Evolutionary conservation across 805 yeast species (phyloP), one percentile per base, ranked within the genome.

Genomic region (Metschnikowia santaceciliae): DNA sequence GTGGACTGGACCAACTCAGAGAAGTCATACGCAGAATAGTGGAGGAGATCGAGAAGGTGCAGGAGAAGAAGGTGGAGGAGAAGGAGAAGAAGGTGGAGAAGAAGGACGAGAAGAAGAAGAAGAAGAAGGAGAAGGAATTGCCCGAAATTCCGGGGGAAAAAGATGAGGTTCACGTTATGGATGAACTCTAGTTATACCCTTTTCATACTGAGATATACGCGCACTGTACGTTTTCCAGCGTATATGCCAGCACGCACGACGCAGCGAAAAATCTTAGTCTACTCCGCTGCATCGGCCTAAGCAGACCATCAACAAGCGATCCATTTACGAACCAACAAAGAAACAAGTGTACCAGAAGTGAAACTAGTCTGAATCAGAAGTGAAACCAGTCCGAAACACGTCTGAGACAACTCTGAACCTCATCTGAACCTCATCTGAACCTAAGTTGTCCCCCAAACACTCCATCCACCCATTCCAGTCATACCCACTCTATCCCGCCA

Each of bases 241-340:
- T 42, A 42, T n/a, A 2, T 2, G 1, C 1, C 13, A 20, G 38
- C 38, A 42, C n/a, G 38, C 15, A 4, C 14, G 10, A n/a, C 46
- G 46, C 46, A 20, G 20, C 38, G 22, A 42, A 42, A 42, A 42
- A 42, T n/a, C 46, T 42, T 15, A 20, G 23, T 20, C 38, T 20
- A 8, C 17, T 22, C n/a, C 46, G n/a, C 20, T 20, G 20, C 46
- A 33, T 26, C 43, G 43, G 34, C 10, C 15, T 15, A 8, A 13
- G 15, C 32, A n/a, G 7, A n/a, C 20, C 33, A 17, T 26, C 43
- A 7, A 40, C 15, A 37, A 13, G 14, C 2, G 13, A 36, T 6
- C 11, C 14, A 36, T 15, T 20, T n/a, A 17, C 38, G 13, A 35
- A 8, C 19, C 3, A 8, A 23, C 26, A 23, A 23, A 15, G 6